Conservation (phyloP, 768 basidiomycete species). For the Pleurotus cornucopiae region DNA sequence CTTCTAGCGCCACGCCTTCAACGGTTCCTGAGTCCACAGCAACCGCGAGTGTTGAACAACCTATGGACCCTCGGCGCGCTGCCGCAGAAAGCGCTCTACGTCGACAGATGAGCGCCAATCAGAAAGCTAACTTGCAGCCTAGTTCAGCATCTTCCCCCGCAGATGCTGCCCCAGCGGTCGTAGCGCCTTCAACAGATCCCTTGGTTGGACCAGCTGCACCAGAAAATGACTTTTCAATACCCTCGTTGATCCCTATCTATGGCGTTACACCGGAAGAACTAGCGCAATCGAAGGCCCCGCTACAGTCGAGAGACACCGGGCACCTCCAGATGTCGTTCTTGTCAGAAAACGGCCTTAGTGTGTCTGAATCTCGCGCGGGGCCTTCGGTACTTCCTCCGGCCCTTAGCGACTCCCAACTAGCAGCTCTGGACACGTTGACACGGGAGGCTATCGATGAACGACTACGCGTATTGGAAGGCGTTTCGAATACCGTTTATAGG, state of each 20-base stretch:
- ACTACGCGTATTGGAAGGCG: conserved; percentile 70
- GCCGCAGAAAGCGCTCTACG: conserved; percentile 19
- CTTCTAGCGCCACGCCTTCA: neutral
- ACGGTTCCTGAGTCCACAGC: neutral
- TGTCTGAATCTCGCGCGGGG: neutral
- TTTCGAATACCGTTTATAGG: conserved; percentile 67
- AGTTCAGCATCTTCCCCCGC: conserved; percentile 1
- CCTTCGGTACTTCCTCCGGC: conserved; percentile 37
- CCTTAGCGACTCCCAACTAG: conserved; percentile 59
- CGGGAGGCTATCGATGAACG: conserved; percentile 84
- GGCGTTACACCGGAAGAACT: neutral
- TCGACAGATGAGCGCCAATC: conserved; percentile 29
- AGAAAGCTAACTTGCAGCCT: conserved; percentile 4
- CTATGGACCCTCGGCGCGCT: conserved; percentile 3
- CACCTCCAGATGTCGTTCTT: conserved; percentile 8
- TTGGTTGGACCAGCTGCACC: neutral
- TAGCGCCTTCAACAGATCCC: conserved; percentile 1
- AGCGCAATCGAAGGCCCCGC: neutral
- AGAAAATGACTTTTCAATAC: neutral
- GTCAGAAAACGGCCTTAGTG: neutral
- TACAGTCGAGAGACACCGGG: neutral
- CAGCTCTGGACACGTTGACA: conserved; percentile 60
- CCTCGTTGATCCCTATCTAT: neutral
- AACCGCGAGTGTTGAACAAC: neutral
- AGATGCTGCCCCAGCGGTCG: neutral